Conservation (phyloP, 1,284 basidiomycete genomes). For the Malassezia pachydermatis region DNA sequence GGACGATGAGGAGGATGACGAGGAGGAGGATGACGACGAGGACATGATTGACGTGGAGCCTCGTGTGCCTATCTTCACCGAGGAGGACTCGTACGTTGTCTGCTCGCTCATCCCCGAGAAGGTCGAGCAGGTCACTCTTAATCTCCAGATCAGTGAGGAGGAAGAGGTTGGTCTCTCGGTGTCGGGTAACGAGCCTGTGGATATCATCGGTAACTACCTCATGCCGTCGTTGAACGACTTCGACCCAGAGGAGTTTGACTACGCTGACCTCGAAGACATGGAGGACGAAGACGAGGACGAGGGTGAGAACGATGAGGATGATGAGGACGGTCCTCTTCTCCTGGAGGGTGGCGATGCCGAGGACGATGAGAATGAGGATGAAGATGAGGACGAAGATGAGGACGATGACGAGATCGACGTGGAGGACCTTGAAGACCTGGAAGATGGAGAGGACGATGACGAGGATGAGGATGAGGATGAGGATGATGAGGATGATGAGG, state of each 20-base stretch:
- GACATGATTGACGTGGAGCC: slow-evolving; percentile 47
- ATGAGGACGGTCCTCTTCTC: slow-evolving; percentile 13
- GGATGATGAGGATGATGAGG: slow-evolving; percentile 58
- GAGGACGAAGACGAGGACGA: slow-evolving; percentile 55
- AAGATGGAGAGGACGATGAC: slow-evolving; percentile 55
- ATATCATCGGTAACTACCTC: slow-evolving; percentile 83
- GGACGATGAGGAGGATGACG: slow-evolving; percentile 44
- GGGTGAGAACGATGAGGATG: slow-evolving; percentile 48
- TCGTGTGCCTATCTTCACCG: slow-evolving; percentile 24
- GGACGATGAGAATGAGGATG: slow-evolving; percentile 27
- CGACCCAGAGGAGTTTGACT: slow-evolving; percentile 50
- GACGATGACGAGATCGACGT: slow-evolving; percentile 26
- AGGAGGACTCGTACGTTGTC: slow-evolving; percentile 51
- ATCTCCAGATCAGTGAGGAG: slow-evolving; percentile 62
- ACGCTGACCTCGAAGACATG: slow-evolving; percentile 50
- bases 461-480: slow-evolving; percentile 46
- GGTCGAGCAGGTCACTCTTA: slow-evolving; percentile 57
- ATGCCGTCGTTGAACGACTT: slow-evolving; percentile 49
- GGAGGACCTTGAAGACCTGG: slow-evolving; percentile 23
- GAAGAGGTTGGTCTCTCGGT: slow-evolving; percentile 59
- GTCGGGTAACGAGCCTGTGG: slow-evolving; percentile 72
- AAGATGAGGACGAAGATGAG: slow-evolving; percentile 25
- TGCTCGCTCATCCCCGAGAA: slow-evolving; percentile 52
- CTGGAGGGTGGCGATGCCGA: slow-evolving; percentile 3
- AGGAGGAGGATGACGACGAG: slow-evolving; percentile 52